Evolutionary conservation across 306 rosid genomes (phyloP), one percentile per base, ranked within the genome.

Genomic region (Fagus crenata): DNA sequence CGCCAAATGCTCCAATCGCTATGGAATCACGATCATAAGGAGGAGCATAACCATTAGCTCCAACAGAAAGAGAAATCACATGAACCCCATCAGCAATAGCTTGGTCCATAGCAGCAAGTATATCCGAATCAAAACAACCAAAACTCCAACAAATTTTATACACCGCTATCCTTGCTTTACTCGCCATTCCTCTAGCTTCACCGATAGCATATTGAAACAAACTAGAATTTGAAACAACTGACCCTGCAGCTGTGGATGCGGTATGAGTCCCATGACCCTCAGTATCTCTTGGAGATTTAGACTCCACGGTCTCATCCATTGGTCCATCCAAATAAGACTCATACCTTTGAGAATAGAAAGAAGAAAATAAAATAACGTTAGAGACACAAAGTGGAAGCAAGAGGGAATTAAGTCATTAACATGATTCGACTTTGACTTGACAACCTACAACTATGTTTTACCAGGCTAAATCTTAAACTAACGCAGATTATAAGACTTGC

Each of bases 81-180:
- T 92, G 86, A 15, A 92, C 96, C 0, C 96, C 97, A 61, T 95
- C 96, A 3, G 89, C 60, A 28, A 95, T 85, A 4, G 98, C 98
- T 72, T 90, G 90, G 79, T 95, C 96, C 93, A 95, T 88, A 18
- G 98, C 97, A 33, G 97, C 98, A n/a, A 90, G 89, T 17, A 95
- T 95, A 49, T 95, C 96, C 2, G 96, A 95, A 31, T 95, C 97
- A 42, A 75, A 95, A 58, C 97, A 95, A 0, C 98, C 96, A 1
- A 43, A 18, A 0, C 18, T 3, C 98, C 97, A 95, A 64, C 98
- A 95, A 84, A 95, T 89, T 51, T 95, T 95, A 73, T 95, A 95
- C 1, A 89, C 93, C 1, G 96, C 95, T 60, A 95, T 90, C 53
- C 98, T 83, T 11, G 93, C 97, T 13, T 87, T 90, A 2, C 91